Percentiles rank a stretch among this genome's conserved stretches.
Evolutionary conservation across 257 asterid genomes (phyloP).

Genomic region (Orobanche coerulescens): DNA sequence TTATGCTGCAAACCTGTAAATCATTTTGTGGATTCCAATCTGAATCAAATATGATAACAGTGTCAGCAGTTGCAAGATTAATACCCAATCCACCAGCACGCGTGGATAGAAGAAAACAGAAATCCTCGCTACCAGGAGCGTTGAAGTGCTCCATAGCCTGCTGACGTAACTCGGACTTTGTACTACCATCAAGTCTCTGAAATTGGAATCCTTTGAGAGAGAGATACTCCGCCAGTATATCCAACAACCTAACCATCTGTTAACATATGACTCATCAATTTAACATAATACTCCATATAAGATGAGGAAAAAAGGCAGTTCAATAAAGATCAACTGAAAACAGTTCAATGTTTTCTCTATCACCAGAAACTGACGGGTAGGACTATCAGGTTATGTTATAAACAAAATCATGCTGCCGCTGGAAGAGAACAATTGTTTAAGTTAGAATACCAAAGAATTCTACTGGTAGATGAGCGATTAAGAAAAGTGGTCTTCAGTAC

Average conservation of each 20-base stretch:
- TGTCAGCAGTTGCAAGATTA: constrained; percentile 98
- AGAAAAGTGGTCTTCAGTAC: background rate
- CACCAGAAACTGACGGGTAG: constrained; percentile 4
- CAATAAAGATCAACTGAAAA: background rate
- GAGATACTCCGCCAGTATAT: constrained; percentile 89
- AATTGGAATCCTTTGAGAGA: constrained; percentile 84
- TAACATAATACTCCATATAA: constrained; percentile 4
- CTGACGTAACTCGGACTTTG: constrained; percentile 92
- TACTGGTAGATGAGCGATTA: background rate
- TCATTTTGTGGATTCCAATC: constrained; percentile 99
- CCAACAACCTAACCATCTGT: constrained; percentile 99
- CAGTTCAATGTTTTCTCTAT: background rate
- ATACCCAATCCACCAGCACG: constrained; percentile 99
- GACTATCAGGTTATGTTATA: background rate
- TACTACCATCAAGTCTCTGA: constrained; percentile 99
- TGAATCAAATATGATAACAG: constrained; percentile 97
- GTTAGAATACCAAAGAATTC: background rate
- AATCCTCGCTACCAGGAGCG: constrained; percentile 96
- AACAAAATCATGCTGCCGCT: background rate
- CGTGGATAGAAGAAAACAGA: constrained; percentile 98
- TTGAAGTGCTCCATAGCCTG: constrained; percentile 99
- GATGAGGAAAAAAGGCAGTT: background rate
- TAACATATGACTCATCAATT: constrained; percentile 20
- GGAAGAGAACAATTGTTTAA: constrained; percentile 5
- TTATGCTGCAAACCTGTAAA: constrained; percentile 60